Evolutionary conservation across 768 basidiomycete species (phyloP), one percentile per base, ranked within the genome.

Genomic region (Pulveroboletus sp.): DNA sequence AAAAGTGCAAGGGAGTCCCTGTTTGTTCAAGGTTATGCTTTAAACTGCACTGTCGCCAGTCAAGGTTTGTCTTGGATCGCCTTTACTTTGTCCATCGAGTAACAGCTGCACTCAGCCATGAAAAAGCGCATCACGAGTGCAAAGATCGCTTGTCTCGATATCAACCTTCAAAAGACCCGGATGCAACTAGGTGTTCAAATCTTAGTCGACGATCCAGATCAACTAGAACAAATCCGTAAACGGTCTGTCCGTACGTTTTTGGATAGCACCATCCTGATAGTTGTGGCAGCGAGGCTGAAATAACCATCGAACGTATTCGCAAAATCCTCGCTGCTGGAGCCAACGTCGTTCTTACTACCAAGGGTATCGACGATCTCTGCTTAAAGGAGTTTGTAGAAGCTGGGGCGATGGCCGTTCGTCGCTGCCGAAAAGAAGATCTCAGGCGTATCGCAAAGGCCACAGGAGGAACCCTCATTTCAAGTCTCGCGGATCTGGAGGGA

Each of bases 131-230:
- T 99, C 58, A 76, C 78, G 6, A 87, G 85, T 57, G 97, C 97
- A 19, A 98, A 97, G 72, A 98, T 99, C 60, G 97, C 97, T 5
- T 98, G 95, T 71, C 77, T 99, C 51, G 97, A 99, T 65, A 98
- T 99, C 68, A 97, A 99, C 71, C 76, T 99, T 42, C 88, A 91
- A 63, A 98, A 98, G 71, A 75, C 89, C 33, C 85, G 97, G 34
- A 97, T 99, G 97, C 94, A 97, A 59, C 77, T 99, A 20, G 97
- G 97, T 49, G 85, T 99, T 2, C 97, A 99, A 65, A 94, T 99
- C 64, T 79, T 97, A 39, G 90, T 98, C 17, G 95, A 98, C 21
- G 90, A 98, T 67, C 97, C 97, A 2, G 82, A 94, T 49, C 92
- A 98, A 67, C 74, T 99, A 39, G 97, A 98, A 69, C 91, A 93